Conservation (phyloP, 495 filamentous ascomycete species). For the Neurospora intermedia region DNA sequence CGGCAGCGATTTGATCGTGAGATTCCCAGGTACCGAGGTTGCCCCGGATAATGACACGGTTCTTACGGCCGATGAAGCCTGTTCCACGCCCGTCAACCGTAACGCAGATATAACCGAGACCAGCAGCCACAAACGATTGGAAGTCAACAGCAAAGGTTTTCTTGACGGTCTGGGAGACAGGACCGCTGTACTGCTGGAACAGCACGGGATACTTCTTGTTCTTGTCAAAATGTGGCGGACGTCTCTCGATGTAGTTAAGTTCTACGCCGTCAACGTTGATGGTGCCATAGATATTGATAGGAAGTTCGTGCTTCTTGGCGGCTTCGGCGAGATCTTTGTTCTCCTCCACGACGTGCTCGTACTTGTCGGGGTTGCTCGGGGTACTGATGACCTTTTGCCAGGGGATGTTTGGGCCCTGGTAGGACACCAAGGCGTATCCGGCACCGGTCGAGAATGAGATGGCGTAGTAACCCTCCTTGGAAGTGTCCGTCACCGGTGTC, state of each 20-base stretch:
- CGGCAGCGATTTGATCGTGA: conserved; percentile 82
- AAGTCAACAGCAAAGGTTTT: conserved; percentile 81
- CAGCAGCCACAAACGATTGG: conserved; percentile 78
- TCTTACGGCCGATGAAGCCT: conserved; percentile 76
- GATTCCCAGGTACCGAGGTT: conserved; percentile 80
- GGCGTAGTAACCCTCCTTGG: conserved; percentile 69
- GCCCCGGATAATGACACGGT: conserved; percentile 70
- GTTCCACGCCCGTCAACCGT: conserved; percentile 93
- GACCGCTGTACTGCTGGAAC: conserved; percentile 87
- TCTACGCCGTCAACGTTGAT: conserved; percentile 59
- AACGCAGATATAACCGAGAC: conserved; percentile 86
- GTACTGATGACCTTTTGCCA: conserved; percentile 89
- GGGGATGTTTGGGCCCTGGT: conserved; percentile 75
- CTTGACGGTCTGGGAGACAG: conserved; percentile 75
- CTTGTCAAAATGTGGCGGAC: conserved; percentile 80
- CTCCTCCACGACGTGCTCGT: conserved; percentile 63
- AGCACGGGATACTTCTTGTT: conserved; percentile 85
- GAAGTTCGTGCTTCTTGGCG: conserved; percentile 68
- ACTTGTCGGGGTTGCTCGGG: conserved; percentile 50
- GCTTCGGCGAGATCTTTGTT: conserved; percentile 58
- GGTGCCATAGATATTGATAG: conserved; percentile 74
- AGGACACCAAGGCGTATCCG: conserved; percentile 72
- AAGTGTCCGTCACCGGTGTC: conserved; percentile 60
- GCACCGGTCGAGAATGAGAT: conserved; percentile 76
- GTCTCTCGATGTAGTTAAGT: conserved; percentile 81